Base-by-base conservation (phyloP, 108 stramenopile genomes). In the Seminavis robusta region DNA sequence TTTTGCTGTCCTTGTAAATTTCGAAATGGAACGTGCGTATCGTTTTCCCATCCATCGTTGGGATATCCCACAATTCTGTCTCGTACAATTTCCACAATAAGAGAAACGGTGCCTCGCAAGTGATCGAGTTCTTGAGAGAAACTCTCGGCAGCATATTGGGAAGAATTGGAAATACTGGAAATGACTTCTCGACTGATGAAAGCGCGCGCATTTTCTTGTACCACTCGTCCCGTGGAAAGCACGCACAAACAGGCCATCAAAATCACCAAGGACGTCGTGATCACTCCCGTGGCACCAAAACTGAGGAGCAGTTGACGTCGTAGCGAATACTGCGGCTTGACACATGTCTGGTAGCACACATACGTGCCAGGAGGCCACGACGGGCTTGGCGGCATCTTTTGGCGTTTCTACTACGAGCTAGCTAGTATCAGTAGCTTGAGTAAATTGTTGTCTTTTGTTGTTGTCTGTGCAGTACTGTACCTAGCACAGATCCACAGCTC, bases 41-140 rank as follows among this genome's bases (percentile, higher is more conserved):
- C 80, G 19, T 73, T 51, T 20, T 40, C 43, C 15, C 39, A 49
- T 7, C 59, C 73, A 32, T 51, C 49, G 17, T 47, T 30, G 10
- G 4, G 7, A 45, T 82, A 78, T 1, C 81, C 76, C 5, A 31
- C 47, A 47, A 82, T 76, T 25, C 81, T 62, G 67, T 82, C 81
- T 34, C 33, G 28, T n/a, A 61, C 61, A 9, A 57, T 52, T 43
- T 82, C 76, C 5, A 28, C 20, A 46, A 82, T 45, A 10, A 73
- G 28, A 7, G 47, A 36, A 20, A 66, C 47, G 17, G 29, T 40
- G 4, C 56, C 56, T 16, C 23, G 21, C 10, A 25, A 21, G 28
- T 57, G 30, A 9, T 42, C 41, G 7, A 33, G 21, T 4, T 40
- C 24, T 3, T 19, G 8, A 11, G 44, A 25, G 46, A 46, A 20